Evolutionary conservation across 345 rosid genomes (phyloP), one percentile per base, ranked within the genome.

Genomic region (Limnanthes douglasii): DNA sequence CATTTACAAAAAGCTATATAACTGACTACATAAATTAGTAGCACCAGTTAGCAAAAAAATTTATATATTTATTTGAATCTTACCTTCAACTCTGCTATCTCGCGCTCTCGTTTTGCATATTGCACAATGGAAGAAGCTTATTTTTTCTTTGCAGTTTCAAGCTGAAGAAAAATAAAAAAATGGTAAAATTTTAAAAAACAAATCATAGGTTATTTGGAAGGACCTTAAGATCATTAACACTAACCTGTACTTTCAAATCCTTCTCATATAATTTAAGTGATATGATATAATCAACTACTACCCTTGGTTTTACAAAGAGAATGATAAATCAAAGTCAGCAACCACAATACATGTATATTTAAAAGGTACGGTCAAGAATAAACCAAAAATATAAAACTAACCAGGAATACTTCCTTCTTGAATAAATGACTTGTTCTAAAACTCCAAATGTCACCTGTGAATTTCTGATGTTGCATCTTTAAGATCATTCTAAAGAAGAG

Each of bases 101-200:
- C 94, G 45, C 80, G 96, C 61, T 90, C 95, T 30, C 88, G 62
- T 62, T 90, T 90, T 1, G 92, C 94, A 58, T 84, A 90, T 41
- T 84, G 80, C 36, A 90, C 95, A 51, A 90, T 84, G 60, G 75
- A 84, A 9, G 98, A 84, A 31, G 95, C 98, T 67, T 90, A 95
- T 62, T 90, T 90, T 59, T 84, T 79, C 79, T 68, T 84, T 10
- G 95, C 92, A 23, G 80, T 72, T 46, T 90, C 95, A 37, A 90
- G 66, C 95, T 90, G 72, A 53, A 61, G 46, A 57, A 29, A 38
- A 48, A 51, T 11, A n/a, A 41, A 41, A 34, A 12, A 53, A 5
- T 18, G 29, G 16, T 41, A 44, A 41, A 57, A 51, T 48, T 21
- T 17, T 29, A 19, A 48, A 20, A n/a, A n/a, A n/a, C n/a, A n/a